Evolutionary conservation across 2,329 filamentous ascomycete species (phyloP), one percentile per base, ranked within the genome.

Genomic region (Intubia oerlemansii): DNA sequence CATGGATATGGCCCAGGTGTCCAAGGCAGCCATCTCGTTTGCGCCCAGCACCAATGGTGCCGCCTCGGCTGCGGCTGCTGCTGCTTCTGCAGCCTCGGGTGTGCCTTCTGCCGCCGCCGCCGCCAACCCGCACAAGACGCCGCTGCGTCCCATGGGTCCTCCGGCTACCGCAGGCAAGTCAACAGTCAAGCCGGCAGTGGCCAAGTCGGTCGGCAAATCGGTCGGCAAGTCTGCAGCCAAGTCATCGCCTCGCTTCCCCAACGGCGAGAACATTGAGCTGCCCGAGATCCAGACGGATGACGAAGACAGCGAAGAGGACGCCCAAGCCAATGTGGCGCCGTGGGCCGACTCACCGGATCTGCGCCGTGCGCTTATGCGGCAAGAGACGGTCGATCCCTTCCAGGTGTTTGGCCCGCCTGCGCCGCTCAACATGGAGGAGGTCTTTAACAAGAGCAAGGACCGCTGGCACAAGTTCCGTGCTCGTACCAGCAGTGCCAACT

Each of bases 281-380:
- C 85, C 88, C 0, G 88, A 98, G 40, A 95, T 98, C 40, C 71
- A 82, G 37, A 95, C 88, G 2, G 90, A 98, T 45, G 82, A 81
- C 17, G 84, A 92, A 42, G 80, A 91, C 34, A 53, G 54, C 19
- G 62, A 61, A 14, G 31, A 35, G 19, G 54, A 54, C 27, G 49
- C 61, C 27, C 44, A 50, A 15, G 43, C 51, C 17, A 44, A 43
- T 30, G 66, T 80, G 11, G 78, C 81, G 3, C 66, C 69, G 7
- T 98, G 88, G 88, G 82, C 81, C 5, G 76, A 92, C 44, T 80
- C 80, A 3, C 84, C 85, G 9, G 75, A 80, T 37, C 64, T 98
- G 25, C 68, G 74, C 12, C 59, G 66, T 30, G 66, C 80, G 31
- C 64, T 98, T 16, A 64, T 74, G 33, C 61, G 69, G 28, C 90